Base-by-base conservation (phyloP, 805 yeast genomes). In the Spathaspora boniae region DNA sequence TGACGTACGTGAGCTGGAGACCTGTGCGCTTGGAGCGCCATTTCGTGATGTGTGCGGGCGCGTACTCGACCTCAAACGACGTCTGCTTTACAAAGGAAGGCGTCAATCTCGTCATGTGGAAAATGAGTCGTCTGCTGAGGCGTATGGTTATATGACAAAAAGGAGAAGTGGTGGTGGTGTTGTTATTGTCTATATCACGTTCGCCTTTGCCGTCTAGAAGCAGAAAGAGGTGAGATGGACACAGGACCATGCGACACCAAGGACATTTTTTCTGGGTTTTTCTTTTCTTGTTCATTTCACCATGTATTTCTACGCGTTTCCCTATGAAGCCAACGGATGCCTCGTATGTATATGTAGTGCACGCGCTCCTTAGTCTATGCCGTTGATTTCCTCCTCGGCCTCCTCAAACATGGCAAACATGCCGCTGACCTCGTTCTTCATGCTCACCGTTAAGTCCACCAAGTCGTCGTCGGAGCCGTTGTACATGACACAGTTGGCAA, bases 11-110 rank as follows among this genome's bases (percentile, higher is more conserved):
- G 16, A 88, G 60, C 56, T 86, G 94, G 21, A 91, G 72, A 0
- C 96, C 95, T 0, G 97, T 86, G 36, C 89, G 68, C 15, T 61
- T 48, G 0, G 97, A 87, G 27, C 70, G 65, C 88, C 94, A 89
- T 54, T 85, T 86, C 34, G 80, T 76, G 42, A 84, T 69, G 21
- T 56, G 61, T 0, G 82, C 74, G 1, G 93, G 89, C 2, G 89
- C 85, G 53, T 80, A 85, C n/a, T 79, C 85, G 29, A 83, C 79
- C 28, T 74, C 74, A 47, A 84, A 83, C 18, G 65, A 47, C 6
- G 65, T 46, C 33, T 58, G 65, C 43, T 58, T 60, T 31, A 50
- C 52, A 36, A 61, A 60, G 3, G 19, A 21, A 16, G 33, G 12
- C 9, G 17, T 24, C 16, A 29, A 15, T 12, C 31, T 33, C 4